phyloP scores from a whole-genome alignment of 2,329 filamentous ascomycete species.

The Arthrobotrys sphaeroides region DNA sequence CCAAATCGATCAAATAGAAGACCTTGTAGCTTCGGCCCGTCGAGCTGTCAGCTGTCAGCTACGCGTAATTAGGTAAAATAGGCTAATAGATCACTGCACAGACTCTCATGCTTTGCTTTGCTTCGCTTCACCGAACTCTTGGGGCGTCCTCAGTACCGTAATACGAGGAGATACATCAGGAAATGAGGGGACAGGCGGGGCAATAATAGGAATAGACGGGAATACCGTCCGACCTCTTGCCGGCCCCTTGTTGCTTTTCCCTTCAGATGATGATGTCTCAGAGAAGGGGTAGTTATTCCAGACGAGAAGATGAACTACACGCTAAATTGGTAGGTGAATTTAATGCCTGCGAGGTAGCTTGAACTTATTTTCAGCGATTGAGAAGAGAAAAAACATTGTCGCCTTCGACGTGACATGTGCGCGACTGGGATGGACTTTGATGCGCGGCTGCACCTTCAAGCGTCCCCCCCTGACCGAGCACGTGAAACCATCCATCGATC shows the following conservation, averaged over 20 bases:
- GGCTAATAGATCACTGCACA: constrained; percentile 26
- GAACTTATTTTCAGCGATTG: no score
- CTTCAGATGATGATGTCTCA: neutral
- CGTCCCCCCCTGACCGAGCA: constrained; percentile 7
- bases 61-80: constrained; percentile 43
- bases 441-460: constrained; percentile 19
- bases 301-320: neutral
- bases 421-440: constrained; percentile 12
- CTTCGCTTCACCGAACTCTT: neutral
- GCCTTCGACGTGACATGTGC: constrained; percentile 21
- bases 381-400: neutral
- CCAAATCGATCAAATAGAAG: neutral
- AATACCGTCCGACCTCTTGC: neutral
- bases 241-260: neutral
- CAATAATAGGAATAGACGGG: constrained; percentile 5
- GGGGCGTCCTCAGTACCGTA: neutral
- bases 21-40: neutral
- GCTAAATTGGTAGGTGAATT: constrained; percentile 21
- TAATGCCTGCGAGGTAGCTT: no score
- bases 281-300: neutral
- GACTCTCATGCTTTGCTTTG: no score
- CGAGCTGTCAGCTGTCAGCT: constrained; percentile 1
- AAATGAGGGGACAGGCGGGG: neutral
- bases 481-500: constrained; percentile 14
- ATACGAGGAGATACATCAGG: constrained; percentile 5